Percentiles rank a stretch among this genome's conserved stretches.
phyloP scores from a whole-genome alignment of 2,329 filamentous ascomycete genomes.

The Colletotrichum sp. region DNA sequence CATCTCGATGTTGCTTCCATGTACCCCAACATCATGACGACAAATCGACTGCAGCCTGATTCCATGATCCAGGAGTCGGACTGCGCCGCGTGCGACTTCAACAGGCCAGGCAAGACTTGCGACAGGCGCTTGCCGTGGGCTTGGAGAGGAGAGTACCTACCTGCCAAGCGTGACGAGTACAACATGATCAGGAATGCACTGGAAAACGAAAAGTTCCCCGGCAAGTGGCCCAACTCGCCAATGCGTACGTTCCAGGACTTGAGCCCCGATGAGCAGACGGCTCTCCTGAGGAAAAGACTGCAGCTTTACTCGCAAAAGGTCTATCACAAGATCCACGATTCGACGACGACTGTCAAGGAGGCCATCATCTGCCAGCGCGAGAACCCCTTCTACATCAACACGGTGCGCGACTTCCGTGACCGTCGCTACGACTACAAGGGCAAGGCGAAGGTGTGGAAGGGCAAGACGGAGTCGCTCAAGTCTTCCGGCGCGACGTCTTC shows the following conservation, averaged over 20 bases:
- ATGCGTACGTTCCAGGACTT: conserved; percentile 81
- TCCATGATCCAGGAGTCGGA: conserved; percentile 99
- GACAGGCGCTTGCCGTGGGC: conserved; percentile 95
- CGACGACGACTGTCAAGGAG: conserved; percentile 89
- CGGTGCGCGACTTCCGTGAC: conserved; percentile 94
- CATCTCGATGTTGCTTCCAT: conserved; percentile 98
- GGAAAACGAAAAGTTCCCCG: conserved; percentile 91
- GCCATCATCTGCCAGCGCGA: conserved; percentile 98
- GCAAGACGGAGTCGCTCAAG: conserved; percentile 88
- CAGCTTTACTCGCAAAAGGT: conserved; percentile 97
- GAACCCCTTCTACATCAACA: conserved; percentile 98
- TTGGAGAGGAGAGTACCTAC: conserved; percentile 97
- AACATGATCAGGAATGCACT: conserved; percentile 96
- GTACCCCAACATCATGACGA: conserved; percentile 99
- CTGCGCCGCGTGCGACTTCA: conserved; percentile 98
- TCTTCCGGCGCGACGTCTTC: conserved; percentile 74
- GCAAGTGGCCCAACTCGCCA: conserved; percentile 74
- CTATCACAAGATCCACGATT: conserved; percentile 98
- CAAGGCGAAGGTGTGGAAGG: conserved; percentile 98
- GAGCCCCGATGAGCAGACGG: conserved; percentile 80
- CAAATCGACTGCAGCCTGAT: conserved; percentile 94
- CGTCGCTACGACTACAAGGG: conserved; percentile 98
- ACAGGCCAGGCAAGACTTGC: conserved; percentile 94
- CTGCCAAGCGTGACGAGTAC: conserved; percentile 96
- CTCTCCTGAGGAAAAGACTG: conserved; percentile 81